phyloP scores from a whole-genome alignment of 169 alveolate genomes.

The Plasmodium sp. region DNA sequence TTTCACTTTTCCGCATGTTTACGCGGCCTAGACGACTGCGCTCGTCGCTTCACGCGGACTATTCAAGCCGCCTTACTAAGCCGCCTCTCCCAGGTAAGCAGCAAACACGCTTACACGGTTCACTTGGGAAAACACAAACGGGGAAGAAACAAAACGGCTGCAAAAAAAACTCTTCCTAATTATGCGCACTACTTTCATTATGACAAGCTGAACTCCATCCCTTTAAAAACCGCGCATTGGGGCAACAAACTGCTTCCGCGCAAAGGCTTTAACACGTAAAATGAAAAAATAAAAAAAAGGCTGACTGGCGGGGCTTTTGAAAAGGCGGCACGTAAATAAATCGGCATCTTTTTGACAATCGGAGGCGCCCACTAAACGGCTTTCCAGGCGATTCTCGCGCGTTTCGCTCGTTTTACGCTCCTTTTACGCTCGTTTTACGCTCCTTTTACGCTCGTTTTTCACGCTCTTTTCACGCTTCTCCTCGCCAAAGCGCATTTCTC shows the following conservation, averaged over 20 bases:
- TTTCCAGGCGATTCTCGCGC: neutral
- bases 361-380: neutral
- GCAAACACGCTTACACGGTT: neutral
- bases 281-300: neutral
- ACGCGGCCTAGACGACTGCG: neutral
- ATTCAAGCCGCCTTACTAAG: neutral
- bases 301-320: neutral
- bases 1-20: constrained; percentile 1
- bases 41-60: neutral
- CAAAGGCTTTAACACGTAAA: neutral
- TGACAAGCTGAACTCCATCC: neutral
- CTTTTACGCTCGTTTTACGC: neutral
- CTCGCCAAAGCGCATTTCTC: neutral
- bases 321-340: constrained; percentile 1
- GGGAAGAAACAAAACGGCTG: neutral
- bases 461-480: neutral
- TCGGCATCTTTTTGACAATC: neutral
- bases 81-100: neutral
- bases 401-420: neutral
- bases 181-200: neutral
- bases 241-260: neutral
- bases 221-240: neutral
- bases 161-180: neutral
- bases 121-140: neutral
- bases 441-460: neutral